Evolutionary conservation across 192 early-diverging fungal genomes (phyloP), one percentile per base, ranked within the genome.

Genomic region (Gaertneriomyces semiglobifer): DNA sequence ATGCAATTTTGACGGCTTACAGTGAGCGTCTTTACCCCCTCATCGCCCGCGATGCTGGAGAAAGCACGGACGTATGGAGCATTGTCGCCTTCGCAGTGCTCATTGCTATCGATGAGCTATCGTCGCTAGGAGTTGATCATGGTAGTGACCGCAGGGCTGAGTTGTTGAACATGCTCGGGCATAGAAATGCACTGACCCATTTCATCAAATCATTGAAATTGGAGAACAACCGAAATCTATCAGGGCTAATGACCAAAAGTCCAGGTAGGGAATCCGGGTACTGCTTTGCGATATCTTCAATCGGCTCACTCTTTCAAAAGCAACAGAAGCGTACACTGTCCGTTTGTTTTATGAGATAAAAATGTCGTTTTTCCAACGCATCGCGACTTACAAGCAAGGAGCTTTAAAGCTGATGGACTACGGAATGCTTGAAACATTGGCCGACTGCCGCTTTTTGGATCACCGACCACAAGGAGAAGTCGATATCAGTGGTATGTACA

Each of bases 1-100:
- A 63, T 67, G 58, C 53, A 8, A 50, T 74, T 9, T 65, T 81
- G 18, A 44, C 19, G 7, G 58, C 20, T 3, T 68, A 78, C 42
- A 88, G 90, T 9, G 91, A 93, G 42, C 77, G 82, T 11, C 74
- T 95, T 54, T 75, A 95, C 25, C 89, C 92, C 58, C 63, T 84
- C 0, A 71, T 91, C 6, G 87, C 88, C 59, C 77, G 82, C 5
- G 96, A 98, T 77, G 96, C 93, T 0, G 84, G 88, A 2, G 90
- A 93, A 63, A 90, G 87, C 5, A 81, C 84, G 38, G 87, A 85
- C 45, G 85, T 90, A 4, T 93, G 90, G 86, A 89, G 92, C 58
- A 92, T 91, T 6, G 86, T 92, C 5, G 90, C 96, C 0, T 93
- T 94, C 60, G 84, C 83, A 6, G 72, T 89, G 4, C 75, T 98